A percentile compares a stretch with the other conserved stretches of the same genome.
These are phyloP conservation scores for Aspergillus viridinutans DNA, from an alignment of 2,329 filamentous ascomycete species.

Conservation along the genomic window DNA sequence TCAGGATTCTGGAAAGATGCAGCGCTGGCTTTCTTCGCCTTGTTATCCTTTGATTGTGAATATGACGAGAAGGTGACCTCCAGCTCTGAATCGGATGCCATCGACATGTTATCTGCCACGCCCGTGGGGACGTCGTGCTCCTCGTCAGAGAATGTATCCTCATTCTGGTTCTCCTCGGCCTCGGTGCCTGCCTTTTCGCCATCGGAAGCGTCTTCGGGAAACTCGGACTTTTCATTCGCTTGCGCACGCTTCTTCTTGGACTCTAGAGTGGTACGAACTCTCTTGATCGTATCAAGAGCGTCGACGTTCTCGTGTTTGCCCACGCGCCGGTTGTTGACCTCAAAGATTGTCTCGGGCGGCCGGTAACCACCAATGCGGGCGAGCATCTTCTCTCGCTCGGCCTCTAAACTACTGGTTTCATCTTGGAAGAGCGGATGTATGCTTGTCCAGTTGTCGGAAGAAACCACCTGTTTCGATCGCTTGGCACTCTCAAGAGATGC, in stretches of 20 bases:
- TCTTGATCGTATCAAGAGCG: slow-evolving; percentile 51
- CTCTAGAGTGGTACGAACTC: slow-evolving; percentile 41
- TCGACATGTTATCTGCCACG: slow-evolving; percentile 49
- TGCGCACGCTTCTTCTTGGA: slow-evolving; percentile 38
- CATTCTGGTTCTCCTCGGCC: slow-evolving; percentile 30
- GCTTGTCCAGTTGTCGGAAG: slow-evolving; percentile 65
- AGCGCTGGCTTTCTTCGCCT: slow-evolving; percentile 50
- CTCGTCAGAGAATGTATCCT: slow-evolving; percentile 34
- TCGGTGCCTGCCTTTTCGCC: slow-evolving; percentile 16
- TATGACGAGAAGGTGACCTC: slow-evolving; percentile 68
- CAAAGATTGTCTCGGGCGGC: slow-evolving; percentile 93
- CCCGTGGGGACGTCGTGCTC: slow-evolving; percentile 39
- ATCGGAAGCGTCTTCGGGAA: slow-evolving; percentile 13
- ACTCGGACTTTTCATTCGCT: slow-evolving; percentile 23
- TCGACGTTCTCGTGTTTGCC: slow-evolving; percentile 67
- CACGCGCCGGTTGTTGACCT: slow-evolving; percentile 74
- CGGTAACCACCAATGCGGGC: slow-evolving; percentile 83
- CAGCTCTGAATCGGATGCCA: slow-evolving; percentile 60
- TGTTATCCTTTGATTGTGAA: slow-evolving; percentile 44
- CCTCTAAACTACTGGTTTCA: slow-evolving; percentile 58
- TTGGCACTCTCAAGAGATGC: slow-evolving; percentile 89
- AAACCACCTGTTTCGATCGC: slow-evolving; percentile 72
- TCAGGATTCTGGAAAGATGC: slow-evolving; percentile 75
- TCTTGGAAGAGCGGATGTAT: slow-evolving; percentile 78
- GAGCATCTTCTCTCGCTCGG: slow-evolving; percentile 78